Evolutionary conservation across 2,329 filamentous ascomycete species (phyloP).

Genomic region (Botrytis sinoallii): DNA sequence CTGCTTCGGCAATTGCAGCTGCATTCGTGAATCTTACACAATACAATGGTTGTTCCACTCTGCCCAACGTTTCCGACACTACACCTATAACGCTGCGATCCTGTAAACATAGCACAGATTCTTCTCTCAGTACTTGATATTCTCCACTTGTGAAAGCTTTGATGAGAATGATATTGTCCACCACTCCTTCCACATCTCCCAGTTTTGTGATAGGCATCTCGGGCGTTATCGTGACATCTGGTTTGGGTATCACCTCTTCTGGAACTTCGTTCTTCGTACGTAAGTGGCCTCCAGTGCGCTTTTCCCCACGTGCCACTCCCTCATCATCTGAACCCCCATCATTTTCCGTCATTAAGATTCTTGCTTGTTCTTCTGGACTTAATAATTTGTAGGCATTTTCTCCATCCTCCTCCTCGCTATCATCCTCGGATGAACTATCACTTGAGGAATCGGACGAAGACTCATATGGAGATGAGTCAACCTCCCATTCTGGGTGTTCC

Average conservation of each 20-base stretch:
- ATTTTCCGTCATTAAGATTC: constrained; percentile 73
- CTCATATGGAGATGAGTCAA: constrained; percentile 72
- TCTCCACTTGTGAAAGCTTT: constrained; percentile 76
- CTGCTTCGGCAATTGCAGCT: constrained; percentile 64
- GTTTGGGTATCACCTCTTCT: constrained; percentile 65
- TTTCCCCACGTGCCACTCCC: constrained; percentile 47
- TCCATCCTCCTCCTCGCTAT: constrained; percentile 51
- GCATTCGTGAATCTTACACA: constrained; percentile 70
- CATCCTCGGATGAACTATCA: constrained; percentile 53
- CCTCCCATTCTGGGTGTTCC: constrained; percentile 76
- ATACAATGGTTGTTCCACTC: constrained; percentile 83
- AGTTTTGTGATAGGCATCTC: constrained; percentile 76
- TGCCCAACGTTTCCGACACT: constrained; percentile 81
- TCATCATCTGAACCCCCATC: constrained; percentile 80
- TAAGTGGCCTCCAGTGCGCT: constrained; percentile 48
- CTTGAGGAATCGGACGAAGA: constrained; percentile 59
- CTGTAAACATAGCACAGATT: constrained; percentile 76
- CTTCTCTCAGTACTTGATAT: constrained; percentile 78
- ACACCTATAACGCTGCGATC: constrained; percentile 75
- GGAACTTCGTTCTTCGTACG: constrained; percentile 78
- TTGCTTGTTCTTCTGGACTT: constrained; percentile 77
- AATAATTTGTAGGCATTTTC: constrained; percentile 68
- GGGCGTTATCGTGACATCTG: constrained; percentile 72
- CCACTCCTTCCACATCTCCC: constrained; percentile 70
- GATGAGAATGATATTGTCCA: constrained; percentile 76